Base-by-base conservation (phyloP, 805 yeast species). In the Metschnikowia henanensis region DNA sequence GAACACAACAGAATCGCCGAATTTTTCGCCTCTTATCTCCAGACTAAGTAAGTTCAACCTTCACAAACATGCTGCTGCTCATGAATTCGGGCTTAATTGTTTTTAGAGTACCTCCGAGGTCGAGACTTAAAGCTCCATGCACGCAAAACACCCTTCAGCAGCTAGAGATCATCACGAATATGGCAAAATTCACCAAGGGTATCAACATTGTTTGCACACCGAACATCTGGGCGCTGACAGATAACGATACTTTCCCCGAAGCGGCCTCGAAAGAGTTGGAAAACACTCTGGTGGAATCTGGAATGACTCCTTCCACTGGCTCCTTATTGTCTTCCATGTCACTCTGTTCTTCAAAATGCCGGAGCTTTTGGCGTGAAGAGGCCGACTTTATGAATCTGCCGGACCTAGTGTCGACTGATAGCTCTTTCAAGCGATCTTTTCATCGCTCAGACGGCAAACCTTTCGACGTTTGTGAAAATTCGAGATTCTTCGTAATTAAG, bases 401-500 rank as follows among this genome's bases (percentile, higher is more conserved):
- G 13, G 35, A 30, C 12, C 21, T 37, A 10, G 22, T 16, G 10
- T 15, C 40, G 0, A 13, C 3, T 5, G 37, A 25, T 15, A 6
- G 21, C 8, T 12, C 29, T 4, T 41, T 41, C 37, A 31, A 41
- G 34, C 19, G 45, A 25, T 23, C 37, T 9, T 41, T 41, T 17
- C 13, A 16, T 7, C 19, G 37, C 26, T 31, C 41, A 5, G 16
- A 30, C 26, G 45, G 45, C 5, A 15, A 16, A 5, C 26, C 17
- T 9, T 41, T 41, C 18, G 41, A 41, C 19, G 41, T 41, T 17
- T 32, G 37, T 20, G 45, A 20, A 10, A 37, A 33, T 23, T 58
- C 74, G 0, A 54, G 54, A 25, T 69, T 66, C 43, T 81, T 79
- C 51, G 78, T 81, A 17, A 80, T 81, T 45, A 81, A 81, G 53